Percentiles rank a stretch among this genome's conserved stretches.
Evolutionary conservation across 129 eudicot genomes (phyloP).

Genomic region (Dittrichia graveolens): DNA sequence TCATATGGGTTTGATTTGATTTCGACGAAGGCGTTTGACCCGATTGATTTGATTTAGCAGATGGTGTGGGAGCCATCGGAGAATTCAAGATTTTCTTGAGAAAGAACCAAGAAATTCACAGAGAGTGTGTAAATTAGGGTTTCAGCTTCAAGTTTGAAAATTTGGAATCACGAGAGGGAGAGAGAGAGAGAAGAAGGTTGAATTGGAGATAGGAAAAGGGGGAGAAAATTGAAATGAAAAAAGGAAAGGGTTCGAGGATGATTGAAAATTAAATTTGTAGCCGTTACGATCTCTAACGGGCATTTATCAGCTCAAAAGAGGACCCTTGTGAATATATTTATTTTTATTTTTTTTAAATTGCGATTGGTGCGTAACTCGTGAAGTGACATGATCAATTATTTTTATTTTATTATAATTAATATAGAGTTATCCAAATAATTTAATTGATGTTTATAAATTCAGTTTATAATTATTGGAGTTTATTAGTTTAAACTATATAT

Average conservation of each 20-base stretch:
- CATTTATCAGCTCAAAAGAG: conserved; percentile 17
- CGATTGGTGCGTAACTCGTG: too few relatives aligned
- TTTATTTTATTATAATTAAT: too few relatives aligned
- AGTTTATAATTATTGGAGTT: too few relatives aligned
- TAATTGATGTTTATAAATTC: too few relatives aligned
- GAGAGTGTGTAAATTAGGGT: too few relatives aligned
- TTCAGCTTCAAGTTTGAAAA: neutral
- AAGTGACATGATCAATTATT: too few relatives aligned
- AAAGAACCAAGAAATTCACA: neutral
- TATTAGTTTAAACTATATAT: too few relatives aligned
- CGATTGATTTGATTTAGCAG: conserved; percentile 23
- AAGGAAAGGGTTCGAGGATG: neutral
- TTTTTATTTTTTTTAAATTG: too few relatives aligned
- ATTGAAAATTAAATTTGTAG: conserved; percentile 35
- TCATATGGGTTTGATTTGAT: conserved; percentile 40
- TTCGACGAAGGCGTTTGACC: conserved; percentile 46
- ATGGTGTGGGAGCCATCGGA: conserved; percentile 46
- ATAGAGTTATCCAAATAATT: too few relatives aligned
- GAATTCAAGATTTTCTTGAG: conserved; percentile 3
- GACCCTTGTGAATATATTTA: neutral
- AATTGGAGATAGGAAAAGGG: neutral
- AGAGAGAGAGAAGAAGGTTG: neutral
- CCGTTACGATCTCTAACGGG: conserved; percentile 39
- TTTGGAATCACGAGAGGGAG: neutral
- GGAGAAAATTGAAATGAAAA: neutral